phyloP scores from a whole-genome alignment of 768 basidiomycete species.

The Leccinum subgranulosum region DNA sequence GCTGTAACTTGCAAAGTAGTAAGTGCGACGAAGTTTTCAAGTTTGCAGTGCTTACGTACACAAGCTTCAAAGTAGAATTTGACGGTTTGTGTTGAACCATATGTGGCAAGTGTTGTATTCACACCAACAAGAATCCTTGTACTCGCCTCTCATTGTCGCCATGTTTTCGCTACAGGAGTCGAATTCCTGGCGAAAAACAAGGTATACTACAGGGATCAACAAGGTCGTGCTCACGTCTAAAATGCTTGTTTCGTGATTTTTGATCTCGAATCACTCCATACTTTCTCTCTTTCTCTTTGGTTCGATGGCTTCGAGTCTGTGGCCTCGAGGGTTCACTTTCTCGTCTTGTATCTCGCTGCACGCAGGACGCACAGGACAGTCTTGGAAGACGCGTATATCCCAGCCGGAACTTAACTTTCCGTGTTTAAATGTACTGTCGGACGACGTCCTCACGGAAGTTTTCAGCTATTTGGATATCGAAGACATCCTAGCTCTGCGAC shows the following conservation, averaged over 20 bases:
- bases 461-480: constrained; percentile 35
- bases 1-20: not conserved
- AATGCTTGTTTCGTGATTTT: constrained; percentile 6
- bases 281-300: constrained; percentile 6
- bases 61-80: too few species aligned
- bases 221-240: constrained; percentile 19
- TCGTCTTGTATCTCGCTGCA: constrained; percentile 13
- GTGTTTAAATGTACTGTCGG: constrained; percentile 30
- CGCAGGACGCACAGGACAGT: constrained; percentile 12
- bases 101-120: constrained; percentile 26
- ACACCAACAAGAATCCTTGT: constrained; percentile 21
- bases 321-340: constrained; percentile 21
- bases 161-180: constrained; percentile 19
- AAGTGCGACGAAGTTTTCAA: not conserved
- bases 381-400: constrained; percentile 26
- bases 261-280: not conserved
- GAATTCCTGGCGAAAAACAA: constrained; percentile 22
- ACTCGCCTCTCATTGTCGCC: constrained; percentile 17
- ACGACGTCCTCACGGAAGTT: constrained; percentile 39
- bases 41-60: not conserved
- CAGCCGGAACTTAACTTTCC: constrained; percentile 25
- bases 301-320: constrained; percentile 23
- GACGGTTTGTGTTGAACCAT: not conserved
- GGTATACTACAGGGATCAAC: constrained; percentile 14
- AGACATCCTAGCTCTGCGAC: constrained; percentile 37